A percentile compares a stretch with the other conserved stretches of the same genome.
Conservation (phyloP, 2,329 filamentous ascomycete species). For the Fusarium marasasianum region DNA sequence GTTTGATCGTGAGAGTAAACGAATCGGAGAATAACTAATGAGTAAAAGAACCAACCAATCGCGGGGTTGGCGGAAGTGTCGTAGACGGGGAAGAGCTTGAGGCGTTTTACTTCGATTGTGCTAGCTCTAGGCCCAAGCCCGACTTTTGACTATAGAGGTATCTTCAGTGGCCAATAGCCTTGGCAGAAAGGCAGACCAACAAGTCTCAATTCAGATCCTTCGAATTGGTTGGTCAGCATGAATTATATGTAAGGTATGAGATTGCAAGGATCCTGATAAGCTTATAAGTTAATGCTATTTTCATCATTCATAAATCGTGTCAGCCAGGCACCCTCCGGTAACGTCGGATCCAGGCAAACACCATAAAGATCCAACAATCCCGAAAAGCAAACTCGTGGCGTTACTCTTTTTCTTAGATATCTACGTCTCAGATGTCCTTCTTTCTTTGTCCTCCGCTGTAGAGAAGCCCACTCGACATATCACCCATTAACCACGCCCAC, state of each 20-base stretch:
- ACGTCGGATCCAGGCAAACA: not conserved
- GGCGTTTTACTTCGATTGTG: not conserved
- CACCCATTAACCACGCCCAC: constrained; percentile 45
- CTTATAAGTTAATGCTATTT: not conserved
- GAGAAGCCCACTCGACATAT: constrained; percentile 45
- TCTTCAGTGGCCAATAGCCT: not conserved
- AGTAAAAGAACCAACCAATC: not conserved
- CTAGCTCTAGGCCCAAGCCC: not conserved
- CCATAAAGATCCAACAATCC: not conserved
- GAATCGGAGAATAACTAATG: not conserved
- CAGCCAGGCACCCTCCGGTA: not conserved
- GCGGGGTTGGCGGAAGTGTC: not conserved
- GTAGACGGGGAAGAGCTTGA: not conserved
- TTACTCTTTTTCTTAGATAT: not conserved
- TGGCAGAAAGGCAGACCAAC: not conserved
- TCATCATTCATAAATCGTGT: not conserved
- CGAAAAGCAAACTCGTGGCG: not conserved
- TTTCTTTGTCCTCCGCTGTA: constrained; percentile 41
- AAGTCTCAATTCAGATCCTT: not conserved
- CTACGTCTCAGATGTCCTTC: constrained; percentile 28
- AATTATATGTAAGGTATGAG: not conserved
- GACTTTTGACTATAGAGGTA: not conserved
- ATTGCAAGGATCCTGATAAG: not conserved
- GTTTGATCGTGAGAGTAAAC: not conserved
- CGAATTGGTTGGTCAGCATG: not conserved